These are phyloP conservation scores for Xylaria castorea DNA, from an alignment of 495 filamentous ascomycete species.

Conservation along the genomic window DNA sequence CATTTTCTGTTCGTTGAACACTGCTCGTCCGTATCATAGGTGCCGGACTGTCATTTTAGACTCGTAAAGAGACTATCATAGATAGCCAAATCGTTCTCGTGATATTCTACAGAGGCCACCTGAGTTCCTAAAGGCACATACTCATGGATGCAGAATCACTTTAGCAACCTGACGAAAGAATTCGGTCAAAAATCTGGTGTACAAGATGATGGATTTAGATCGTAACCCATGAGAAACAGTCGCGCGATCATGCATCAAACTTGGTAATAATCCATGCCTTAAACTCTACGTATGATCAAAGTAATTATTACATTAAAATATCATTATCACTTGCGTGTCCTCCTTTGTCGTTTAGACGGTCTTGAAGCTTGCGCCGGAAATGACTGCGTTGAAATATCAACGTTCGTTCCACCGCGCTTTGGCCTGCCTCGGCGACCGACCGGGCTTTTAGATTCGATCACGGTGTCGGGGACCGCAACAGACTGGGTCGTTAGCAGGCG, in stretches of 20 bases:
- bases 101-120: too few species aligned
- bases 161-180: too few species aligned
- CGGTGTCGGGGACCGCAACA: not conserved
- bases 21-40: too few species aligned
- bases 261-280: too few species aligned
- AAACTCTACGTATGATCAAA: not conserved
- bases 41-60: too few species aligned
- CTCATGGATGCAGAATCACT: not conserved
- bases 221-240: not conserved
- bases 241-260: not conserved
- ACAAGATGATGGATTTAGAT: not conserved
- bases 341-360: not conserved
- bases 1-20: not conserved
- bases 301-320: not conserved
- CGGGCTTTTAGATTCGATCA: not conserved
- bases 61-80: too few species aligned
- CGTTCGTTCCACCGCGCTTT: not conserved
- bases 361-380: not conserved
- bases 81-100: too few species aligned
- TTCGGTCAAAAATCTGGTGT: not conserved
- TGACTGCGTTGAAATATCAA: not conserved
- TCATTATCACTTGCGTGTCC: not conserved
- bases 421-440: not conserved
- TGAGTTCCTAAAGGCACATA: not conserved
- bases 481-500: not conserved